Conservation (phyloP, 805 yeast species). For the Candida glaebosa region DNA sequence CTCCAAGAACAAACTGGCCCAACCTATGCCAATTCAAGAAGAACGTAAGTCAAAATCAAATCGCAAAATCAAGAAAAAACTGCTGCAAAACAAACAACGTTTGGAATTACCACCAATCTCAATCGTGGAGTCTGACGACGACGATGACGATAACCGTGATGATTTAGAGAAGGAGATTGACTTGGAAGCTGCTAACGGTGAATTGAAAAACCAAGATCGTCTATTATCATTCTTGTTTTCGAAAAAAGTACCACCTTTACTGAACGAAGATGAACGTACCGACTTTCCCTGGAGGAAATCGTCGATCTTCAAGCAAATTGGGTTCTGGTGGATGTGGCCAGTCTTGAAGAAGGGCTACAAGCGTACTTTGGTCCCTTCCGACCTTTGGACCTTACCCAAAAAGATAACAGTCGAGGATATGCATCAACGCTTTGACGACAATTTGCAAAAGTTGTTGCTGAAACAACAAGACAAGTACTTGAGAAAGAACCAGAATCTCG, state of each 20-base stretch:
- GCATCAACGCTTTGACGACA: conserved; percentile 23
- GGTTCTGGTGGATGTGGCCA: conserved; percentile 70
- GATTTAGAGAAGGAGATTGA: conserved; percentile 44
- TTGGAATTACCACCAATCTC: background rate
- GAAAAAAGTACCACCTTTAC: conserved; percentile 50
- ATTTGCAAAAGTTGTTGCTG: conserved; percentile 18
- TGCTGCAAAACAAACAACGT: too few species aligned
- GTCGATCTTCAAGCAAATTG: conserved; percentile 37
- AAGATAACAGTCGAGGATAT: conserved; percentile 31
- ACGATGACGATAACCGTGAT: conserved; percentile 14
- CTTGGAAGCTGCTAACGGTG: too few species aligned
- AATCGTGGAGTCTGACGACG: background rate
- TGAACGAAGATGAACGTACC: conserved; percentile 47
- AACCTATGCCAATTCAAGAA: too few species aligned
- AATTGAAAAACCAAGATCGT: conserved; percentile 28
- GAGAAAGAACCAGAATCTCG: conserved; percentile 24
- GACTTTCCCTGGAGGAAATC: conserved; percentile 41
- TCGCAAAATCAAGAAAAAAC: too few species aligned
- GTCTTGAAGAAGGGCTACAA: conserved; percentile 64
- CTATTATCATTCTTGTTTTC: conserved; percentile 30
- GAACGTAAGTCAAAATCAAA: background rate
- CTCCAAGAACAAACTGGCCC: too few species aligned
- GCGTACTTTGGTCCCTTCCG: conserved; percentile 64
- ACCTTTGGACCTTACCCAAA: conserved; percentile 43
- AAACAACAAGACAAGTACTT: conserved; percentile 20